Conservation (phyloP, 2,329 filamentous ascomycete species). For the Botrytis elliptica region DNA sequence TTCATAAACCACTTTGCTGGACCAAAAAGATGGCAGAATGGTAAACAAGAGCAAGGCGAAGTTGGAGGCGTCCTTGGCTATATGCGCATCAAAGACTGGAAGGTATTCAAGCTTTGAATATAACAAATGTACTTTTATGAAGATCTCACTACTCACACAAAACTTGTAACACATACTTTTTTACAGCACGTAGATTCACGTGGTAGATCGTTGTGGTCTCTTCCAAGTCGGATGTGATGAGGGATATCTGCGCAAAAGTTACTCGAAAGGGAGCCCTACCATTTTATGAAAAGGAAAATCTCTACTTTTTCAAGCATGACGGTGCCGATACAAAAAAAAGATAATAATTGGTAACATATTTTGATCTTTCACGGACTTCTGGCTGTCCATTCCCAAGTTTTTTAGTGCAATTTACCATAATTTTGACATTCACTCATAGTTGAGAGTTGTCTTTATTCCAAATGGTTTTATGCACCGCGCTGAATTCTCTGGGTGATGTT, state of each 20-base stretch:
- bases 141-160: no score
- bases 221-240: background rate
- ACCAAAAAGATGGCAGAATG: slow-evolving; percentile 38
- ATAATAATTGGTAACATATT: background rate
- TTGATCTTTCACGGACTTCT: background rate
- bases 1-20: slow-evolving; percentile 17
- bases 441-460: background rate
- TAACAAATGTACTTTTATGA: background rate
- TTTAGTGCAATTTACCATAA: background rate
- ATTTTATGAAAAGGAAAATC: background rate
- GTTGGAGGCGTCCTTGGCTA: slow-evolving; percentile 66
- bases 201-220: background rate
- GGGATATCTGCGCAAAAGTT: background rate
- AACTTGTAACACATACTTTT: background rate
- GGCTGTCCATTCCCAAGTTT: background rate
- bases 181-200: background rate
- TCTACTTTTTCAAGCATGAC: background rate
- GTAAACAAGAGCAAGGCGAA: slow-evolving; percentile 71
- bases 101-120: slow-evolving; percentile 40
- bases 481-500: background rate
- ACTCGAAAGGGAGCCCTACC: background rate
- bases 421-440: background rate
- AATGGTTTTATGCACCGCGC: background rate
- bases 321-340: background rate
- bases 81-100: slow-evolving; percentile 47